Base-by-base conservation (phyloP, 1,284 basidiomycete genomes). In the Tilletia caries region DNA sequence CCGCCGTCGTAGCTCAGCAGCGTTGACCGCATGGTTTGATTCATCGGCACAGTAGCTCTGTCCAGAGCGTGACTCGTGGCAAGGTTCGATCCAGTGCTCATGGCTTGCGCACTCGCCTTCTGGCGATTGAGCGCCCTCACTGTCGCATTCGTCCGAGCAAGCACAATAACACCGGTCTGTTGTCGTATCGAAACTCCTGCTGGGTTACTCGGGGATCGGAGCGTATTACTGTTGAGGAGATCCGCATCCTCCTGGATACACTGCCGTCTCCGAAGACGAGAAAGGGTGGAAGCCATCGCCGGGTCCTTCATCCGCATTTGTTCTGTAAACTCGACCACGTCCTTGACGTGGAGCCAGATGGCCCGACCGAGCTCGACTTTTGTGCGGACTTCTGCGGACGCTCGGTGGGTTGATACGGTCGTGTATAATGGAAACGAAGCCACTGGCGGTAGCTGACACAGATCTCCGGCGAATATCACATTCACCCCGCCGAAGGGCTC, bases 221-320 rank as follows among this genome's bases (percentile, higher is more conserved):
- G 13, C 20, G 13, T 27, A 23, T 13, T n/a, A 10, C 3, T 29
- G 52, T 54, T 54, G 12, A 54, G 25, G 2, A 54, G 25, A 12
- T 54, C 18, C 12, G 29, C 52, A 29, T 54, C 52, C 4, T 2
- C 52, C 29, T 54, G 52, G 2, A 29, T 29, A 27, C 52, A 54
- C 13, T 29, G 18, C 10, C 52, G 20, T 27, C 20, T 2, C 2
- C 52, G 52, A n/a, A 54, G 52, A 2, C 52, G 20, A 13, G n/a
- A 12, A 13, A 54, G 25, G 29, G 23, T 3, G 2, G 12, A 2
- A 3, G 52, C 52, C 52, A 54, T 54, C 20, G 3, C 18, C 13
- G 23, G 23, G 25, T 54, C 52, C 52, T 27, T 23, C 52, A 54
- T 54, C 13, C 52, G 52, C 52, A 54, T 54, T 29, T 54, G 52